phyloP scores from a whole-genome alignment of 306 rosid species.

The Fragaria iinumae region DNA sequence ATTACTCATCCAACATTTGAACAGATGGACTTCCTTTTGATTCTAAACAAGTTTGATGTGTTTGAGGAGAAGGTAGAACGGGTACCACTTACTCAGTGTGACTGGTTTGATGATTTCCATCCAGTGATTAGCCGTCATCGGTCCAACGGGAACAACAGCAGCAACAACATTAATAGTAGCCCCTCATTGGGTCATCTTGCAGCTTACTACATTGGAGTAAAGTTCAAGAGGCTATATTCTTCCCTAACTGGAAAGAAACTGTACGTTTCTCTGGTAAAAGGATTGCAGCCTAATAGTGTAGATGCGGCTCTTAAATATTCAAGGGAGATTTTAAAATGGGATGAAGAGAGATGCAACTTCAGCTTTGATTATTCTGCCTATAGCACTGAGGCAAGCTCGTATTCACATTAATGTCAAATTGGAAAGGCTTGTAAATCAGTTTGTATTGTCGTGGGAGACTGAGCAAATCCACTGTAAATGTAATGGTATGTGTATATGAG shows the following conservation, averaged over 20 bases:
- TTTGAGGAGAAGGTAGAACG: constrained; percentile 79
- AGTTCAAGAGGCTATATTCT: constrained; percentile 85
- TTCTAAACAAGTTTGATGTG: constrained; percentile 77
- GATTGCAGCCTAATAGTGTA: constrained; percentile 76
- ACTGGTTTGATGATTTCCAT: constrained; percentile 81
- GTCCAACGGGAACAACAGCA: constrained; percentile 41
- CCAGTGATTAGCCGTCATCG: constrained; percentile 66
- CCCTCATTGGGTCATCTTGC: constrained; percentile 73
- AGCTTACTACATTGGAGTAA: constrained; percentile 70
- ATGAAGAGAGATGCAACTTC: constrained; percentile 74
- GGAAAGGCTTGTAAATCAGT: constrained; percentile 28
- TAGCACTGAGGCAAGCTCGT: constrained; percentile 80
- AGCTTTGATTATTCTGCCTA: constrained; percentile 73
- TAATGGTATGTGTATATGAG: constrained; percentile 36
- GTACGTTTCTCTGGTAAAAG: constrained; percentile 74
- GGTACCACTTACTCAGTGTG: constrained; percentile 63
- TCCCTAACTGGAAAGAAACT: constrained; percentile 71
- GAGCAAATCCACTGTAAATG: constrained; percentile 24
- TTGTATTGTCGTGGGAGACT: background rate
- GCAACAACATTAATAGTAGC: constrained; percentile 58
- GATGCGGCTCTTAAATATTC: constrained; percentile 79
- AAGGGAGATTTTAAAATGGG: constrained; percentile 90
- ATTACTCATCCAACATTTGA: constrained; percentile 89
- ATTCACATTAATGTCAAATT: constrained; percentile 45
- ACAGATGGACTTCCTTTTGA: constrained; percentile 79